Conservation (phyloP, 345 rosid species). For the Aethionema arabicum region DNA sequence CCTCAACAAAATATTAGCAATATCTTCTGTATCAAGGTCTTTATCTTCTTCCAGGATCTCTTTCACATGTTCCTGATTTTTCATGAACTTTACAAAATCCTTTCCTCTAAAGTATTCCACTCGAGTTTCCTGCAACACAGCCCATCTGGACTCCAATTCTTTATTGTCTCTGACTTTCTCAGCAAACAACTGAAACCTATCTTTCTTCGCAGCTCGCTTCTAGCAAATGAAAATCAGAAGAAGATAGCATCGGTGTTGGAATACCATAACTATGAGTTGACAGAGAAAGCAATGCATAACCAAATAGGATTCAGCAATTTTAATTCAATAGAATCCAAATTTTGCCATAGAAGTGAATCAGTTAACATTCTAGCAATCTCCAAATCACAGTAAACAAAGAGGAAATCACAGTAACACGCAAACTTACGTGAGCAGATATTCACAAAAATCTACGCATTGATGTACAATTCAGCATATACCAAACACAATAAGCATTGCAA, state of each 20-base stretch:
- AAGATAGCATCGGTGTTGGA: constrained; percentile 10
- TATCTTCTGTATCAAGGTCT: constrained; percentile 81
- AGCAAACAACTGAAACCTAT: constrained; percentile 91
- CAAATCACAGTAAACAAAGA: background rate
- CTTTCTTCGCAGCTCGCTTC: constrained; percentile 89
- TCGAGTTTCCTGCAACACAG: constrained; percentile 92
- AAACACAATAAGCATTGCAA: background rate
- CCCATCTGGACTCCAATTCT: constrained; percentile 93
- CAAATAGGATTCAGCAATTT: no score
- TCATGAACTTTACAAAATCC: constrained; percentile 75
- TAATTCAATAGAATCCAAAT: no score
- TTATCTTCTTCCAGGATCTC: constrained; percentile 71
- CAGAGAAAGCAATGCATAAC: background rate
- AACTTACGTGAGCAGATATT: background rate
- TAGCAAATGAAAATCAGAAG: constrained; percentile 25
- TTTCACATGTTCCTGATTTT: constrained; percentile 73
- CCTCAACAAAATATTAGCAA: constrained; percentile 72
- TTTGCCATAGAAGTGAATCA: no score
- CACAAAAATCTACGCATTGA: background rate
- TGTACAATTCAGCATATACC: constrained; percentile 18
- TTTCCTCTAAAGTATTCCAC: constrained; percentile 96
- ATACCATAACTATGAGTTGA: background rate
- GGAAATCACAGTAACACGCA: background rate
- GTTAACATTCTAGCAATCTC: no score
- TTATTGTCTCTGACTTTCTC: constrained; percentile 98